phyloP scores from a whole-genome alignment of 176 grass and related monocot genomes.

The Areca catechu region DNA sequence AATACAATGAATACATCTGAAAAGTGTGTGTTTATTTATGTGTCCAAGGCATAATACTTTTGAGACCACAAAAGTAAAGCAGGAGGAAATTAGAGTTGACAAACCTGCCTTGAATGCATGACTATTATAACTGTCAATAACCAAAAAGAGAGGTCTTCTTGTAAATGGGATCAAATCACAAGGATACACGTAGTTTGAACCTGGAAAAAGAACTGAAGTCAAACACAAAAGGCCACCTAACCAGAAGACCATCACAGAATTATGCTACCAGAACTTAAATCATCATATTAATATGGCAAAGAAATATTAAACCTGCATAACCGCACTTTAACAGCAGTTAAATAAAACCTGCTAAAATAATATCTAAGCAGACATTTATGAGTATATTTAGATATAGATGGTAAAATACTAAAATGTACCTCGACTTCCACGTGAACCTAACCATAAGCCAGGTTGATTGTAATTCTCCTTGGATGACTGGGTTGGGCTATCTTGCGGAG shows the following conservation, averaged over 20 bases:
- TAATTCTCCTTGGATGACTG: constrained; percentile 1
- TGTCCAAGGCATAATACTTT: no score
- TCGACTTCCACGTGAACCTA: constrained; percentile 62
- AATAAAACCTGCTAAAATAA: no score
- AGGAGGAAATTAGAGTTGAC: constrained; percentile 33
- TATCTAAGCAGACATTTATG: no score
- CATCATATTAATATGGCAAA: no score
- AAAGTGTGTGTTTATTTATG: no score
- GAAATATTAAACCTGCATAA: no score
- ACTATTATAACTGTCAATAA: constrained; percentile 68
- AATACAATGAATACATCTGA: no score
- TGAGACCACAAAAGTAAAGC: not conserved
- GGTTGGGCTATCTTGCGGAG: constrained; percentile 3
- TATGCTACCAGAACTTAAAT: no score
- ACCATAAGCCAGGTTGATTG: constrained; percentile 41
- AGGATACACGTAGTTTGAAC: constrained; percentile 82
- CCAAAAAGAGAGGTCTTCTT: constrained; percentile 83
- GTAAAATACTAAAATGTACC: constrained; percentile 33
- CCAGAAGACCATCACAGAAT: no score
- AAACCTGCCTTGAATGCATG: constrained; percentile 98
- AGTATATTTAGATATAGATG: no score
- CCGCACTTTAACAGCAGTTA: no score
- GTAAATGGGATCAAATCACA: constrained; percentile 95
- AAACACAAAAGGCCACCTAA: no score
- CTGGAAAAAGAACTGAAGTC: constrained; percentile 23